These are phyloP conservation scores for Picea glauca DNA, from an alignment of 75 land plant species.

Conservation along the genomic window DNA sequence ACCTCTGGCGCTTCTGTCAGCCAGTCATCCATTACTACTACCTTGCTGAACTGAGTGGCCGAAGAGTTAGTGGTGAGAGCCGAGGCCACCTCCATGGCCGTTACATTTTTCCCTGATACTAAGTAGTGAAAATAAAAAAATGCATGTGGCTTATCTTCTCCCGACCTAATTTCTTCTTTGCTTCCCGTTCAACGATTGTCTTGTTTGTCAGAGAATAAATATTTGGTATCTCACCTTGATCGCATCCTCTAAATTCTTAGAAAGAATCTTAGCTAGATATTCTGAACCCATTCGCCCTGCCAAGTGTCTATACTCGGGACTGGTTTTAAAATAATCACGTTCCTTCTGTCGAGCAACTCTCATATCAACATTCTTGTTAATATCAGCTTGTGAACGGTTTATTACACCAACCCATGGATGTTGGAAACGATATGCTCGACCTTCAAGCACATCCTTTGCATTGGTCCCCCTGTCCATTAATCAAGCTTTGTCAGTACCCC, in stretches of 20 bases:
- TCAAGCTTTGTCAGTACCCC: slow-evolving; percentile 90
- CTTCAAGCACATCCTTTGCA: slow-evolving; percentile 89
- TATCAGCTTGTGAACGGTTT: slow-evolving; percentile 89
- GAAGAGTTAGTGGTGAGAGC: too few relatives aligned
- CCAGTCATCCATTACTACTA: too few relatives aligned
- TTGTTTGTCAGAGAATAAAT: slow-evolving; percentile 70
- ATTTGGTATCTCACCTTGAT: slow-evolving; percentile 78
- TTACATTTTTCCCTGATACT: too few relatives aligned
- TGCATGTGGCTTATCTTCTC: too few relatives aligned
- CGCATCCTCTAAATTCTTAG: slow-evolving; percentile 82
- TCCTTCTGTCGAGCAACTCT: slow-evolving; percentile 79
- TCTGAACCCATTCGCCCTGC: slow-evolving; percentile 83
- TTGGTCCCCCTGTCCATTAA: slow-evolving; percentile 93
- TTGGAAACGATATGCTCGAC: slow-evolving; percentile 73
- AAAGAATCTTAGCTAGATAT: slow-evolving; percentile 81
- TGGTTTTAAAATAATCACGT: slow-evolving; percentile 73
- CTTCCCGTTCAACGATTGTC: slow-evolving; percentile 76
- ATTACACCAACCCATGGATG: slow-evolving; percentile 95
- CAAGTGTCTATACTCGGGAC: slow-evolving; percentile 82
- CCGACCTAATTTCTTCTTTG: slow-evolving; percentile 40
- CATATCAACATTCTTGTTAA: slow-evolving; percentile 83
- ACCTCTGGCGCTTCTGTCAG: too few relatives aligned
- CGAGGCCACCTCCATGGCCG: too few relatives aligned
- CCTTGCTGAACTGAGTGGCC: too few relatives aligned
- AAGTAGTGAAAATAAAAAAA: too few relatives aligned